Percentiles rank a stretch among this genome's conserved stretches.
phyloP scores from a whole-genome alignment of 1,284 basidiomycete species.

The Leccinum pallidistipes region DNA sequence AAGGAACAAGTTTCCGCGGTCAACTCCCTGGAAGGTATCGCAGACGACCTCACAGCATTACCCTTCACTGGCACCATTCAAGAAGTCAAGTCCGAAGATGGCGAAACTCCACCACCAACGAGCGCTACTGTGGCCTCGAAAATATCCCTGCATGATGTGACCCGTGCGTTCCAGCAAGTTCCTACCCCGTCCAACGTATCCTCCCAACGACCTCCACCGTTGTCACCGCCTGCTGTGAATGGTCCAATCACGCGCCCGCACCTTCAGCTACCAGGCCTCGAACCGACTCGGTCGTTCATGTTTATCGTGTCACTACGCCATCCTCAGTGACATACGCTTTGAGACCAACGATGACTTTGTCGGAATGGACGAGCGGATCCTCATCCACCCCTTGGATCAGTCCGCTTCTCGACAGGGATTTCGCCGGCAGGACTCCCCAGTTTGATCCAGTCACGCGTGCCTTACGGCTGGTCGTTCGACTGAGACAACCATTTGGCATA shows the following conservation, averaged over 20 bases:
- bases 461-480: too few relatives aligned
- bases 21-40: conserved; percentile 79
- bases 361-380: too few relatives aligned
- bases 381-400: too few relatives aligned
- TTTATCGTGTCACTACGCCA: too few relatives aligned
- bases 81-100: conserved; percentile 80
- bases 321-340: too few relatives aligned
- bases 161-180: conserved; percentile 80
- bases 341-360: too few relatives aligned
- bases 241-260: conserved; percentile 47
- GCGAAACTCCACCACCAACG: conserved; percentile 72
- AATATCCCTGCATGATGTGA: conserved; percentile 78
- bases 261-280: conserved; percentile 36
- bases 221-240: conserved; percentile 49
- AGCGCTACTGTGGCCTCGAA: conserved; percentile 55
- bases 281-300: too few relatives aligned
- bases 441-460: too few relatives aligned
- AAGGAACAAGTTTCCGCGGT: conserved; percentile 59
- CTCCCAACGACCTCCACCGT: conserved; percentile 43
- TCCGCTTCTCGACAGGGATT: too few relatives aligned
- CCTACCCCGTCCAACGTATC: conserved; percentile 49
- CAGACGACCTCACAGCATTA: conserved; percentile 71
- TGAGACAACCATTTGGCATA: too few relatives aligned
- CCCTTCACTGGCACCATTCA: conserved; percentile 63
- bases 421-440: too few relatives aligned